Base-by-base conservation (phyloP, 2,329 filamentous ascomycete genomes). In the Aspergillus aculeatinus region DNA sequence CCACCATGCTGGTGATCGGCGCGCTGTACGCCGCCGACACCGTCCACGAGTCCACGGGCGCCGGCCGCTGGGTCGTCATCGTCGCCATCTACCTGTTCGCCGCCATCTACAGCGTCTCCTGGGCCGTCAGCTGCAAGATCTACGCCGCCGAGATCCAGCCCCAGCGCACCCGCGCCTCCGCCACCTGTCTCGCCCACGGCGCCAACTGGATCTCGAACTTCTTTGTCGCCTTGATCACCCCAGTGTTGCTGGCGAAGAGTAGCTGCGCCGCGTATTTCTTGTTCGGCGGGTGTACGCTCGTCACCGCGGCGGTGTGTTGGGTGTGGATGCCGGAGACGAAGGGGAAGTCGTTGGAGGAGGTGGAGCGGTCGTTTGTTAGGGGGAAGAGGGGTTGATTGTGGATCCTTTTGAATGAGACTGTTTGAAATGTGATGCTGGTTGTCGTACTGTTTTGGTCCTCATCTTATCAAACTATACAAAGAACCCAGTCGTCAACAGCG, bases 91-190 rank as follows among this genome's bases (percentile, higher is more conserved):
- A 71, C 42, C 51, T 71, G 6, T 71, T 68, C 48, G 63, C 68
- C 16, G 65, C 70, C 2, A 63, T 67, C 29, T 74, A 67, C 54
- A 72, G 69, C 19, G 60, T 74, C 1, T 70, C 82, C 0, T 87
- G 85, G 83, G 84, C 76, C 0, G 81, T 88, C 14, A 78, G 80
- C 0, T 75, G 82, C 55, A 83, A 83, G 61, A 81, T 87, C 9
- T 87, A 86, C 59, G 79, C 81, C 0, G 79, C 80, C 5, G 85
- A 87, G 70, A 86, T 87, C 42, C 84, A 87, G 63, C 27, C 83
- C 83, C 76, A 78, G 4, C 74, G 80, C 48, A 86, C 27, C 27
- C 76, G 85, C 5, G 84, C 83, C 0, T 79, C 80, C 0, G 84
- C 83, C 3, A 84, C 80, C 12, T 81, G 79, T 57, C 64, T 85